Evolutionary conservation across 2,329 filamentous ascomycete species (phyloP).

Genomic region (Neofusicoccum kwambonambiense): DNA sequence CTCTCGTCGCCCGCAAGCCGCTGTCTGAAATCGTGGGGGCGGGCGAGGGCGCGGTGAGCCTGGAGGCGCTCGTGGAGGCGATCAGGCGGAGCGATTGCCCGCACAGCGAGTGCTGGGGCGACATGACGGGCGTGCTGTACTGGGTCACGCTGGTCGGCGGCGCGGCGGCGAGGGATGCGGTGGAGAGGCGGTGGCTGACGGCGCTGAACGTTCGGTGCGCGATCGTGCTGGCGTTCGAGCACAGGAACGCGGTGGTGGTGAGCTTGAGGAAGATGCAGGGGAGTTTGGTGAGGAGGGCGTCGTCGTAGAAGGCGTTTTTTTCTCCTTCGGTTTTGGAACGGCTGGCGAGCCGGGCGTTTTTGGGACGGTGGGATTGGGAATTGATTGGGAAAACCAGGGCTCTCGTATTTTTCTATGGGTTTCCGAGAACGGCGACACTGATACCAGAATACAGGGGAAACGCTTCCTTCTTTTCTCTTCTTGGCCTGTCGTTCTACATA

Average conservation of each 20-base stretch:
- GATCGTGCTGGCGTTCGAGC: conserved; percentile 37
- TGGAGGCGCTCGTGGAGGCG: conserved; percentile 25
- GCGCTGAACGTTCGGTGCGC: conserved; percentile 32
- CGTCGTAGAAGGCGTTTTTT: not conserved
- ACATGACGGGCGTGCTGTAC: conserved; percentile 39
- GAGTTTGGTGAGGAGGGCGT: not conserved
- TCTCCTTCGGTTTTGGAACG: not conserved
- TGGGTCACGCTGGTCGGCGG: conserved; percentile 36
- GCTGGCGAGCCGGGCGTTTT: too few relatives aligned
- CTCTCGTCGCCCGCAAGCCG: conserved; percentile 28
- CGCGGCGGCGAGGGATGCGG: conserved; percentile 22
- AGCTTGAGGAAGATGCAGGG: conserved; percentile 24
- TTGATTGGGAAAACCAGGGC: too few relatives aligned
- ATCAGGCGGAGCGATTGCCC: conserved; percentile 33
- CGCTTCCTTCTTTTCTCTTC: not conserved
- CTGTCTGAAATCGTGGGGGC: conserved; percentile 24
- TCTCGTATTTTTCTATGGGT: not conserved
- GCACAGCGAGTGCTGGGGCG: conserved; percentile 32
- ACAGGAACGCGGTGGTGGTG: conserved; percentile 31
- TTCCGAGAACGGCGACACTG: not conserved
- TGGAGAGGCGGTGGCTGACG: conserved; percentile 30
- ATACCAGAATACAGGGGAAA: not conserved
- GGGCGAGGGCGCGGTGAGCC: conserved; percentile 19
- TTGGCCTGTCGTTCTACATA: not conserved
- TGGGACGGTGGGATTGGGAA: too few relatives aligned